These are phyloP conservation scores for Lactarius akahatsu DNA, from an alignment of 768 basidiomycete genomes.

Conservation along the genomic window DNA sequence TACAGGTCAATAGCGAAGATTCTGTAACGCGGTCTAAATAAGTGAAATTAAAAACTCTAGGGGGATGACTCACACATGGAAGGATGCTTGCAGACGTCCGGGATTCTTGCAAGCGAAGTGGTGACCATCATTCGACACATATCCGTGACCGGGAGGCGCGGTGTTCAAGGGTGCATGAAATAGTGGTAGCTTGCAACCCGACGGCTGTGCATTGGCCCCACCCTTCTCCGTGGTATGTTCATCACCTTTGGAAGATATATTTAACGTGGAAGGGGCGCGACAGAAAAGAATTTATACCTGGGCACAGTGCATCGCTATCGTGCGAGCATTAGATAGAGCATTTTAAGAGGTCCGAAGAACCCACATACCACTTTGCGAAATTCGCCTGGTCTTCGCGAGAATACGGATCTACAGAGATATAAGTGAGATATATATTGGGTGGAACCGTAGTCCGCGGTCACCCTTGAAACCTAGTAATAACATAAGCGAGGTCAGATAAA, in stretches of 20 bases:
- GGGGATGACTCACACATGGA: conserved; percentile 51
- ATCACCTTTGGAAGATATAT: conserved; percentile 37
- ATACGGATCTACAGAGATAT: conserved; percentile 49
- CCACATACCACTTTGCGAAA: conserved; percentile 35
- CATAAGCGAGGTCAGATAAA: background rate
- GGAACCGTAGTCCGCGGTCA: conserved; percentile 17
- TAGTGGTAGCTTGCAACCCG: conserved; percentile 51
- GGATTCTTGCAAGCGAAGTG: conserved; percentile 54
- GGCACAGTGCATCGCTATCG: conserved; percentile 49
- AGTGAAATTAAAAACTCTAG: background rate
- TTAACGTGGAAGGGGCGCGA: background rate
- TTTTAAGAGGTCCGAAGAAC: conserved; percentile 40
- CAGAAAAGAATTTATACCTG: conserved; percentile 36
- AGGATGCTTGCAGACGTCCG: conserved; percentile 48
- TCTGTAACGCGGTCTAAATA: conserved; percentile 31
- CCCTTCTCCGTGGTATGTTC: conserved; percentile 43
- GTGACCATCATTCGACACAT: conserved; percentile 58
- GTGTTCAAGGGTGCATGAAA: conserved; percentile 46
- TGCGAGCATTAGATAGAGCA: conserved; percentile 2
- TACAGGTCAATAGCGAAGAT: conserved; percentile 55
- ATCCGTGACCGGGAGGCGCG: conserved; percentile 39
- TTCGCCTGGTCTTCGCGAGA: conserved; percentile 52
- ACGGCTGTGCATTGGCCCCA: conserved; percentile 44
- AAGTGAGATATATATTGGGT: background rate
- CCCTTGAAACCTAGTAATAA: conserved; percentile 52